Percentiles rank a stretch among this genome's conserved stretches.
phyloP scores from a whole-genome alignment of 192 early-diverging fungal genomes.

The Chytriomyces sp. region DNA sequence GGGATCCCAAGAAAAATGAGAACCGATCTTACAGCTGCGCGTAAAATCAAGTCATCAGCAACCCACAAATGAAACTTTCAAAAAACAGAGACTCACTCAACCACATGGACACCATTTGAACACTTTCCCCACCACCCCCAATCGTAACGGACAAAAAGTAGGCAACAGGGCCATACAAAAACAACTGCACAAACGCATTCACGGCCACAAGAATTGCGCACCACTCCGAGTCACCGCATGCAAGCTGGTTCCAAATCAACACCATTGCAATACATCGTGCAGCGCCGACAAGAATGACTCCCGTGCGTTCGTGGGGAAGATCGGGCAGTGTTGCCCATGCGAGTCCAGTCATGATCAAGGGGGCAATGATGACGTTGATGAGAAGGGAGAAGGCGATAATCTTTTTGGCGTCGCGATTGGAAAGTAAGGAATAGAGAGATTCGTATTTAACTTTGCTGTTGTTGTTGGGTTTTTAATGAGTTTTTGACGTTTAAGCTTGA shows the following conservation, averaged over 20 bases:
- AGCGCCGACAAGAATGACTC: conserved; percentile 62
- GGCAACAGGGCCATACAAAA: conserved; percentile 64
- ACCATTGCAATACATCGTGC: conserved; percentile 82
- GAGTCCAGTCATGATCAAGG: conserved; percentile 68
- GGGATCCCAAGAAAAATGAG: conserved; percentile 73
- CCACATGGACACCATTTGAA: conserved; percentile 58
- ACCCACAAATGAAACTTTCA: conserved; percentile 14
- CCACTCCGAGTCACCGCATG: conserved; percentile 69
- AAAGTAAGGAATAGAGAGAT: conserved; percentile 18
- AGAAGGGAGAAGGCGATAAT: conserved; percentile 57
- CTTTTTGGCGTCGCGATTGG: neutral
- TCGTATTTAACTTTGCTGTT: conserved; percentile 56
- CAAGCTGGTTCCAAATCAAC: conserved; percentile 75
- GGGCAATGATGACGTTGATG: conserved; percentile 73
- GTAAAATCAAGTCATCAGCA: neutral
- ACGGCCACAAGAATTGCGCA: conserved; percentile 73
- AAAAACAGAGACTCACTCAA: conserved; percentile 24
- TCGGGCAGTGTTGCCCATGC: conserved; percentile 73
- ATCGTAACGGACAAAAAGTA: conserved; percentile 63
- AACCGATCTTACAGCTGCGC: conserved; percentile 24
- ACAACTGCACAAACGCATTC: conserved; percentile 72
- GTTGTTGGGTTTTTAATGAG: neutral
- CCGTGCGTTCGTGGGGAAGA: conserved; percentile 67
- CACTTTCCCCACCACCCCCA: conserved; percentile 8
- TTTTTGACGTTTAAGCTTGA: neutral